These are phyloP conservation scores for Trichoderma brevicompactum DNA, from an alignment of 2,329 filamentous ascomycete genomes.

Conservation along the genomic window DNA sequence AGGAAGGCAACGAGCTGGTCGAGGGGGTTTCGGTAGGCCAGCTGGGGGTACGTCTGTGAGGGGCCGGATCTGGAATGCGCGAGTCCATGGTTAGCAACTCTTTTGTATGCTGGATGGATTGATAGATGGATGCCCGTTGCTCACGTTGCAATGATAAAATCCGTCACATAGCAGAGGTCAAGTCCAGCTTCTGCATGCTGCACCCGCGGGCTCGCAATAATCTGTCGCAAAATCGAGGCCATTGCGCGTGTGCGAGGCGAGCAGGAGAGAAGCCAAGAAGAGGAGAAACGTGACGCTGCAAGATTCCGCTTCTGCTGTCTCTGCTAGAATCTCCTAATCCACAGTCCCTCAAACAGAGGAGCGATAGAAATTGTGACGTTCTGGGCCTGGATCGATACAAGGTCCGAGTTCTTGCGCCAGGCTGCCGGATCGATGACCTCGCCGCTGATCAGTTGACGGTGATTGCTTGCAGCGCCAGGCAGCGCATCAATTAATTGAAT, in stretches of 20 bases:
- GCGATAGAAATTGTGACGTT: not conserved
- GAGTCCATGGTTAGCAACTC: not conserved
- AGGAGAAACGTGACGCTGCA: not conserved
- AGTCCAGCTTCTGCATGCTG: constrained; percentile 85
- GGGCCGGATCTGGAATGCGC: constrained; percentile 75
- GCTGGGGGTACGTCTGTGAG: constrained; percentile 84
- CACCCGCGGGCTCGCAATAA: constrained; percentile 84
- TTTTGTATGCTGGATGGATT: not conserved
- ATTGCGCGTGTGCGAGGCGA: not conserved
- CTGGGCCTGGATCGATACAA: not conserved
- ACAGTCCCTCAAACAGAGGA: not conserved
- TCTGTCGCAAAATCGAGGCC: constrained; percentile 83
- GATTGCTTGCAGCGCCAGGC: not conserved
- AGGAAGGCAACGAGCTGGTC: constrained; percentile 86
- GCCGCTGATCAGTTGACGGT: not conserved
- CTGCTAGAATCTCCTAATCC: not conserved
- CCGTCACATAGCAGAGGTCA: constrained; percentile 94
- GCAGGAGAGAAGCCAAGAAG: not conserved
- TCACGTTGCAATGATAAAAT: constrained; percentile 70
- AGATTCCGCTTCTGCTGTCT: not conserved
- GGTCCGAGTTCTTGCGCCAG: not conserved
- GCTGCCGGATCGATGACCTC: not conserved
- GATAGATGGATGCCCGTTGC: constrained; percentile 31
- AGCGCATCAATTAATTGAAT: not conserved
- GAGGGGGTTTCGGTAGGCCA: constrained; percentile 91